Base-by-base conservation (phyloP, 2,329 filamentous ascomycete genomes). In the Furcasterigmium furcatum region DNA sequence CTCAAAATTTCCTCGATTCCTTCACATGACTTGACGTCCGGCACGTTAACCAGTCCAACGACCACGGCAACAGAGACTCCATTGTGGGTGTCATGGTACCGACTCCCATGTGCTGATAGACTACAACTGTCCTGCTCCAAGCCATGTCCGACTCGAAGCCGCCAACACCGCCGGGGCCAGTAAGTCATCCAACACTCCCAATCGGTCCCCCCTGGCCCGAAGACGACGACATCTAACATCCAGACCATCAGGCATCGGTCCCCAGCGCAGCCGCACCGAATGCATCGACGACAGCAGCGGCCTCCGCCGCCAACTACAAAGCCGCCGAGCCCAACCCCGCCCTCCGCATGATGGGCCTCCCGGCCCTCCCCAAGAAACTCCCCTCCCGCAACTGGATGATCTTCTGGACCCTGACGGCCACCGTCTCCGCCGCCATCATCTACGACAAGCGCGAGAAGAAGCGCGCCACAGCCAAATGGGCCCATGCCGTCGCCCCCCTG, bases 371-470 rank as follows among this genome's bases (percentile, higher is more conserved):
- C 48, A 79, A 84, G 56, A 90, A 84, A 66, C 82, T 99, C 16
- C 94, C 94, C 8, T 97, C 92, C 16, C 87, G 94, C 50, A 97
- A 97, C 65, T 99, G 94, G 94, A 82, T 94, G 70, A 96, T 99
- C 59, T 99, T 99, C 72, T 83, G 91, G 67, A 76, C 86, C 39
- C 66, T 97, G 45, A 85, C 86, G 10, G 85, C 85, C 44, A 81
- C 88, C 39, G 87, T 96, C 61, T 82, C 88, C 6, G 83, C 81
- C 14, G 87, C 90, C 43, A 77, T 97, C 46, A 79, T 94, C 61
- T 96, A 99, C 74, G 94, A 99, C 68, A 89, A 89, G 60, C 85
- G 88, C 49, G 86, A 97, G 70, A 96, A 92, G 74, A 88, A 85
- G 58, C 84, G 84, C 51, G 84, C 85, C 44, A 92, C 94, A 46